These are phyloP conservation scores for Erucastrum elatum DNA, from an alignment of 345 rosid genomes.

Conservation along the genomic window DNA sequence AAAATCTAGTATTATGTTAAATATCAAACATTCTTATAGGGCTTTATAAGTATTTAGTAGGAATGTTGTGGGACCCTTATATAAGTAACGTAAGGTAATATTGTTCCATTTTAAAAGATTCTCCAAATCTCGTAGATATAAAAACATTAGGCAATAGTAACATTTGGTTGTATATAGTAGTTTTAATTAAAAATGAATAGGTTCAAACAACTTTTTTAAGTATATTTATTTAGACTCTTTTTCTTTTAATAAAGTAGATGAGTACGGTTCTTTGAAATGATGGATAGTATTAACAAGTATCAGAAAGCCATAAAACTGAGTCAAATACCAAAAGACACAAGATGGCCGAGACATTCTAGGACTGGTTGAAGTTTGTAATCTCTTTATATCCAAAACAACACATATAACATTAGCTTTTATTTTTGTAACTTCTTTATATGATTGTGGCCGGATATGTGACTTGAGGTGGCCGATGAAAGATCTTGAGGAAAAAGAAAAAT, in stretches of 20 bases:
- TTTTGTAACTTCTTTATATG: neutral
- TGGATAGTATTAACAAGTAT: neutral
- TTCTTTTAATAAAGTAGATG: neutral
- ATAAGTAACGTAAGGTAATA: no score
- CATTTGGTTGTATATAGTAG: no score
- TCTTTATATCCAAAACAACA: neutral
- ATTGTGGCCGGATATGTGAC: neutral
- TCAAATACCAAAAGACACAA: neutral
- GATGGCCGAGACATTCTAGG: neutral
- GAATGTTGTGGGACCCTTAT: no score
- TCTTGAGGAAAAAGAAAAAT: neutral
- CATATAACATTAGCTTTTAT: neutral
- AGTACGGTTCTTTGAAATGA: neutral
- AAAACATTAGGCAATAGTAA: no score
- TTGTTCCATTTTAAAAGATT: no score
- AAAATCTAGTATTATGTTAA: no score
- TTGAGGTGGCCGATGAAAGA: neutral
- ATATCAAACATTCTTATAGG: no score
- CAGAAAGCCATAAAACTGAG: neutral
- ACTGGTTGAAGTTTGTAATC: neutral
- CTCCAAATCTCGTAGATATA: no score
- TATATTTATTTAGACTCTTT: no score
- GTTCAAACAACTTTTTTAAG: no score
- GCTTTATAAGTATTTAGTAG: no score
- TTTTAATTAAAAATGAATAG: no score